Base-by-base conservation (phyloP, 2,329 filamentous ascomycete species). In the Tolypocladium cylindrosporum region DNA sequence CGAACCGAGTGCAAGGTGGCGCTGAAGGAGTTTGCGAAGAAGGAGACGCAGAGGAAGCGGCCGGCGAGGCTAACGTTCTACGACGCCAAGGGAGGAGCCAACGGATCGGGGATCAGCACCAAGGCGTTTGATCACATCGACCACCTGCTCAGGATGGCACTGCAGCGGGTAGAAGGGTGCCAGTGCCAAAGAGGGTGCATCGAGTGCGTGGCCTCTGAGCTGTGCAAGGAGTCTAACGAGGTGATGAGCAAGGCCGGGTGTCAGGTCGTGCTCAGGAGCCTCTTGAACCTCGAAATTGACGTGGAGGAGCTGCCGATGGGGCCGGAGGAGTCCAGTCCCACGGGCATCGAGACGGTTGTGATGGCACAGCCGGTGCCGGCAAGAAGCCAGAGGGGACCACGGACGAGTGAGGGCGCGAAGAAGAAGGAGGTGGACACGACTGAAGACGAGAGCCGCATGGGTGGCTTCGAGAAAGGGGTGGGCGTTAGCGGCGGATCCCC, bases 101-200 rank as follows among this genome's bases (percentile, higher is more conserved):
- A 84, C 50, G 93, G 93, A 0, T 88, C 85, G 0, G 94, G 94
- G 0, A 95, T 97, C 64, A 91, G 88, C 61, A 89, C 88, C 43
- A 97, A 96, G 69, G 93, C 91, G 0, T 97, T 97, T 67, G 93
- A 97, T 66, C 95, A 96, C 67, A 79, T 96, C 24, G 91, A 96
- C 66, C 70, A 88, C 40, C 75, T 97, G 40, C 79, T 97, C 1
- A 76, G 76, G 24, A 87, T 92, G 67, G 93, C 92, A 0, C 80
- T 94, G 42, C 79, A 84, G 58, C 79, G 94, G 9, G 85, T 97
- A 7, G 85, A 89, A 67, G 79, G 77, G 1, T 99, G 94, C 66
- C 75, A 79, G 43, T 97, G 92, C 67, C 73, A 84, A 13, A 83
- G 88, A 59, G 94, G 94, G 0, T 97, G 94, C 72, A 75, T 93